Evolutionary conservation across 2,329 filamentous ascomycete genomes (phyloP), one percentile per base, ranked within the genome.

Genomic region (Aspergillus sp.): DNA sequence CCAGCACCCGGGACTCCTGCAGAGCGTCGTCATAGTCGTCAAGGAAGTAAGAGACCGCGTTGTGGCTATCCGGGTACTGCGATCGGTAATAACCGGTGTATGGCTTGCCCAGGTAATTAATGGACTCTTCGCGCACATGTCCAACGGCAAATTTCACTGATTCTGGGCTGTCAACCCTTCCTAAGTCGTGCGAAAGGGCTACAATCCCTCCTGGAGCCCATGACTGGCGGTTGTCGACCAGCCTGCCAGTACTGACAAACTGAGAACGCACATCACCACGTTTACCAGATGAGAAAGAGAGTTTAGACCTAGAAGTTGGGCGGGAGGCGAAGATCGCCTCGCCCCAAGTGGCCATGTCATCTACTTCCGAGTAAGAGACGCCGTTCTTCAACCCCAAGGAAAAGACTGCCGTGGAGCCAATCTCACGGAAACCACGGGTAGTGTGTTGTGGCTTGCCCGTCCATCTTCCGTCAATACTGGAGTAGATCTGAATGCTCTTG

Each of bases 401-500:
- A 56, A 74, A 78, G 47, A 78, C 63, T 3, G 67, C 60, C 30
- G 74, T 67, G 39, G 65, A 54, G 17, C 69, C 65, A 27, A 62
- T 48, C 4, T 66, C 60, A 23, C 70, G 62, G 47, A 74, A 72
- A n/a, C 56, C 61, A 13, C 68, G 55, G 13, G 59, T 60, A 10
- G 70, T 70, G 11, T 59, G 68, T 30, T 62, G 61, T 47, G 69
- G 66, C 19, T 68, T 69, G 10, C 78, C 79, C n/a, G 76, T 72
- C 77, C 78, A 81, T 50, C 73, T 73, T 19, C 75, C 76, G 62
- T 81, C 79, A 27, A 81, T 79, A 60, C 77, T 76, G 1, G 75
- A 77, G 59, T 78, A 80, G 3, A 80, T 64, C 56, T 81, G 77
- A 13, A 81, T 70, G 8, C 66, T 61, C 42, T 70, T 67, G 15